Base-by-base conservation (phyloP, 2,329 filamentous ascomycete species). In the Akanthomyces dipterigenus region DNA sequence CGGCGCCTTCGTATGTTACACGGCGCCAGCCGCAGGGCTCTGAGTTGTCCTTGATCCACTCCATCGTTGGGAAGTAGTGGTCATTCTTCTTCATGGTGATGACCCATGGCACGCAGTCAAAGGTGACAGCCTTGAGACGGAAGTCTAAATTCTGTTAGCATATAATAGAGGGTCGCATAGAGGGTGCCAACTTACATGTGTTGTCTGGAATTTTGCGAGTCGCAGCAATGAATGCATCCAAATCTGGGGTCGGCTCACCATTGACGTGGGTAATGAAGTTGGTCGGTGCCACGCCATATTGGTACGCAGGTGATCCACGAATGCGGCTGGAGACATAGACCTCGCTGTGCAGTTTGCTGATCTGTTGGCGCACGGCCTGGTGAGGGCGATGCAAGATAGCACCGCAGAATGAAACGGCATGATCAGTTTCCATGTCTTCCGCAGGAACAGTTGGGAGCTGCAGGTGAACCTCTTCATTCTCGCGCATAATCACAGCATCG, bases 31-130 rank as follows among this genome's bases (percentile, higher is more conserved):
- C 85, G 64, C 81, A 85, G 1, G 79, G 74, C 64, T 85, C 83
- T 7, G 75, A 75, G 16, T 75, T 70, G 65, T 88, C 86, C 72
- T 88, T 88, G 73, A 86, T 82, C 81, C 85, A 88, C 69, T 89
- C 87, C 73, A 85, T 83, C 0, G 85, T 88, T 0, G 87, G 86
- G 75, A 89, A 89, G 73, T 99, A 99, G 75, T 99, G 95, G 72
- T 99, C 93, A 68, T 97, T 97, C 84, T 98, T 98, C 86, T 99
- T 99, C 90, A 99, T 96, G 9, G 95, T 99, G 43, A 96, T 91
- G n/a, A 99, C 92, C 92, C 95, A 99, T 3, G 93, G 93, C 11
- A 99, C 92, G 70, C 96, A 96, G 74, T 99, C 95, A 70, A 99
- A 99, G 0, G 95, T 98, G 73, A 98, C 91, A n/a, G 95, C 91